A percentile compares a stretch with the other conserved stretches of the same genome.
These are phyloP conservation scores for Xylariaceae sp. DNA, from an alignment of 2,329 filamentous ascomycete genomes.

Conservation along the genomic window DNA sequence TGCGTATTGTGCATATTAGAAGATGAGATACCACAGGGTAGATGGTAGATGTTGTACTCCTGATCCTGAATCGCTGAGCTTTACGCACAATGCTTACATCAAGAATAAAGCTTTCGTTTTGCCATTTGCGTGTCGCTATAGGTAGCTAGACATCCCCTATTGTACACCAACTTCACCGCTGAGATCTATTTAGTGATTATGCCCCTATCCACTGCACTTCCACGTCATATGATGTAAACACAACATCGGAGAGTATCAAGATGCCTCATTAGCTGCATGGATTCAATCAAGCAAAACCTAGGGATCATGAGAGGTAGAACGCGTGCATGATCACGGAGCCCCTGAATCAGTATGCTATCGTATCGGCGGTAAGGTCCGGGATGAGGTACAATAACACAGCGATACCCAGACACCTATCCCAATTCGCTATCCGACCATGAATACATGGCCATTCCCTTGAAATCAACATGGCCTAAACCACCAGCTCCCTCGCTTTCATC, in stretches of 20 bases:
- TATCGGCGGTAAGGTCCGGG: background rate
- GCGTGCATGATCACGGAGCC: background rate
- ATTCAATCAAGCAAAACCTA: background rate
- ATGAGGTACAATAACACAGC: background rate
- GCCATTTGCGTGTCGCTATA: no score
- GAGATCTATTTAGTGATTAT: no score
- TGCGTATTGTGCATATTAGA: background rate
- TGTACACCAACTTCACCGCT: no score
- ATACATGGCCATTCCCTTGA: background rate
- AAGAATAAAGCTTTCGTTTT: no score
- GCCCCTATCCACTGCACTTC: no score
- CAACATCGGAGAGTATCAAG: background rate
- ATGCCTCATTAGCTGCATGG: background rate
- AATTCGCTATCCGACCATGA: background rate
- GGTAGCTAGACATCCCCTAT: no score
- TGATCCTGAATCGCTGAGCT: background rate
- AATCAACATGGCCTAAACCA: background rate
- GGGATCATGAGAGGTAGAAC: background rate
- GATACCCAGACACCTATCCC: background rate
- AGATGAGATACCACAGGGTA: background rate
- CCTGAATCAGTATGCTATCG: background rate
- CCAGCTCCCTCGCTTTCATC: conserved; percentile 9
- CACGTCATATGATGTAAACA: no score
- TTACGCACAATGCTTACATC: background rate
- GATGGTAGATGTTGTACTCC: background rate